Base-by-base conservation (phyloP, 2,329 filamentous ascomycete genomes). In the Aspergillus sp. region DNA sequence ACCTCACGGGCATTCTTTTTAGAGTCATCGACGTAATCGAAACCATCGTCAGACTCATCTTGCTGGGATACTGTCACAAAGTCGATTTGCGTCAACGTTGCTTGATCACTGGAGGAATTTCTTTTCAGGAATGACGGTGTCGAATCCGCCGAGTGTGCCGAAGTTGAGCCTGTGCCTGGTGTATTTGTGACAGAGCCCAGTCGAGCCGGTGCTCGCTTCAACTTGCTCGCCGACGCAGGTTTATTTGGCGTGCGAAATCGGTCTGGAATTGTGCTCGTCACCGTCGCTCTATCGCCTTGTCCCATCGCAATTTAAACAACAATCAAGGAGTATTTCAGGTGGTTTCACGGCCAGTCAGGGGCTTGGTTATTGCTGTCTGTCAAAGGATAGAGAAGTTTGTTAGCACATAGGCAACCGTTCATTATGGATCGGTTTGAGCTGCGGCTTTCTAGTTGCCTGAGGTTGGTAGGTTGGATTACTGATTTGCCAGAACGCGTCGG, bases 61-160 rank as follows among this genome's bases (percentile, higher is more conserved):
- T 41, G 61, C 59, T 58, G 60, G 52, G 50, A 61, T 40, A 54
- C 64, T 2, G 68, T 68, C 46, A 75, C 73, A 51, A 72, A 77
- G 39, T 73, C 74, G 49, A 78, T 74, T 56, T 78, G 75, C 1
- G 75, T 78, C 15, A 78, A 68, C 0, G 75, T 78, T 2, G 73
- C 69, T 47, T 78, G 75, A 13, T 67, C 70, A n/a, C 61, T 48
- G 5, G 66, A 20, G 5, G 64, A 60, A 15, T 17, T 59, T 45
- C 61, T 63, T 48, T 66, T 70, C 37, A 51, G 58, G 5, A 59
- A 61, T 45, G 58, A 66, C n/a, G 59, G 54, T 8, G 62, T 58
- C 15, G 62, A 64, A 30, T 51, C 54, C 6, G 66, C 62, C 3
- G 65, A 60, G 20, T 4, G 49, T 30, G 33, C 20, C 17, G 40